Evolutionary conservation across 768 basidiomycete genomes (phyloP), one percentile per base, ranked within the genome.

Genomic region (Cyclocybe cylindracea): DNA sequence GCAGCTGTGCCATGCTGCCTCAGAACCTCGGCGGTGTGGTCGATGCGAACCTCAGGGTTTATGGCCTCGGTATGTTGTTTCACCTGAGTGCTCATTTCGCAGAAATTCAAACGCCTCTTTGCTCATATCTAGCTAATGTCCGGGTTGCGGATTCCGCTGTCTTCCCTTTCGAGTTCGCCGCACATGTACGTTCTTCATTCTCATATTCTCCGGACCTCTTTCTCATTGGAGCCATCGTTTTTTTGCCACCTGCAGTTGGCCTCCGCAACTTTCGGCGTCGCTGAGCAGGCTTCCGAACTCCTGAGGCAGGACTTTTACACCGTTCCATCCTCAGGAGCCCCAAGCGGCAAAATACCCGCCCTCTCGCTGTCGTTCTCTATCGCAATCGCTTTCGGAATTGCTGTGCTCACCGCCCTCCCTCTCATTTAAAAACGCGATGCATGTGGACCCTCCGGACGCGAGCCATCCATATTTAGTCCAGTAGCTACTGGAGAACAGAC

Each of bases 91-190:
- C 51, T 51, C 7, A 5, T 14, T 33, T 13, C 16, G 18, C 6
- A 14, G 7, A 32, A 36, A n/a, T 32, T 9, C 18, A 34, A 48
- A 32, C 9, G 11, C 9, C 13, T 41, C 44, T 10, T 10, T 13
- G 16, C 46, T 44, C 24, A 24, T 24, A 5, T 37, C 33, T 37
- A 62, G 68, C 70, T 18, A 87, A 87, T 69, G 73, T 85, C 36
- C 74, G 84, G 44, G 79, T 85, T 31, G 78, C 67, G n/a, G 82
- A 83, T 57, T 65, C 80, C 3, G 79, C 78, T 4, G 75, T 85
- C 31, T 81, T 78, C 64, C 83, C 84, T 0, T 72, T 82, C 40
- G 64, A 66, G 47, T 68, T 70, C 57, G 65, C 68, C 33, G 66
- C 68, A 11, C 68, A 68, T 65, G 66, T 66, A 39, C 34, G 66